phyloP scores from a whole-genome alignment of 2,329 filamentous ascomycete genomes.

The Claviceps sp. region DNA sequence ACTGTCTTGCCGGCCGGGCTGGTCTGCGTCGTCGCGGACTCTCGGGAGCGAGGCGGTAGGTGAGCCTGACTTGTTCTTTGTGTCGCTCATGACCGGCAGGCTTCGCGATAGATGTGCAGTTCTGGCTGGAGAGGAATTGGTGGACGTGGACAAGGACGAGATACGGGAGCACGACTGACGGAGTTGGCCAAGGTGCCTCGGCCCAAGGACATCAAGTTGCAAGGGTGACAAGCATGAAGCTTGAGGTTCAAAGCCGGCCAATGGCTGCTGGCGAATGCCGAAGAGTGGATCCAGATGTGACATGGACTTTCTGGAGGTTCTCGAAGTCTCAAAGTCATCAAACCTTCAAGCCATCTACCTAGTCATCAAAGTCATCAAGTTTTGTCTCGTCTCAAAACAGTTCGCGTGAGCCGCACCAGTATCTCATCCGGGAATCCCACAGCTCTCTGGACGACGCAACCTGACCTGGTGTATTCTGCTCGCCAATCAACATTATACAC shows the following conservation, averaged over 20 bases:
- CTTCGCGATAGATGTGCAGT: background rate
- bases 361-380: background rate
- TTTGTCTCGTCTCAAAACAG: too few species aligned
- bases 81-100: constrained; percentile 17
- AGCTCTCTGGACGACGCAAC: background rate
- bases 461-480: background rate
- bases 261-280: background rate
- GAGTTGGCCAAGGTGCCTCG: background rate
- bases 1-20: constrained; percentile 6
- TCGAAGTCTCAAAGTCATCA: background rate
- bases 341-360: background rate
- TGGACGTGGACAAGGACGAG: background rate
- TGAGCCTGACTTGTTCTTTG: constrained; percentile 14
- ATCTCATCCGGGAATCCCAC: background rate
- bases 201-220: background rate
- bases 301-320: background rate
- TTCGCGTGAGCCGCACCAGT: background rate
- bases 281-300: background rate
- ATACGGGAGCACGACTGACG: background rate
- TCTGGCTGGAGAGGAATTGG: background rate
- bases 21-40: constrained; percentile 15
- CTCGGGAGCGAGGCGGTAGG: constrained; percentile 17
- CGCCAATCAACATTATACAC: background rate
- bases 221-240: background rate
- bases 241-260: background rate